Conservation (phyloP, 2,329 filamentous ascomycete genomes). For the Pseudogymnoascus sp. region DNA sequence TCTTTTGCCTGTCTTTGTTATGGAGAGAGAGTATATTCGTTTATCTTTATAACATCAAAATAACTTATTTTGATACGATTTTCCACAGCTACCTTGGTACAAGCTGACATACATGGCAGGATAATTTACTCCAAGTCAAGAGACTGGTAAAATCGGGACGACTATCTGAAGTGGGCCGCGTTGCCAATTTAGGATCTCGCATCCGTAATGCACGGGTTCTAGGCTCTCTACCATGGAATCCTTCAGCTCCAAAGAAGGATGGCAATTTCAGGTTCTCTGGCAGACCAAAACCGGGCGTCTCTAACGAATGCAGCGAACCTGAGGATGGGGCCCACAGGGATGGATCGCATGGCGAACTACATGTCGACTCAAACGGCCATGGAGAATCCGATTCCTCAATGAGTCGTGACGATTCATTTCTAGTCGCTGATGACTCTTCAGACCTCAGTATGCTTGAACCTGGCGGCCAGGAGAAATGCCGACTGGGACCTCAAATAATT, state of each 20-base stretch:
- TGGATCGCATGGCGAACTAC: neutral
- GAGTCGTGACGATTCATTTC: neutral
- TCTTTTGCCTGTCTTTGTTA: neutral
- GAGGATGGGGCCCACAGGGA: neutral
- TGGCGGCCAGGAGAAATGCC: neutral
- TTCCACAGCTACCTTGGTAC: neutral
- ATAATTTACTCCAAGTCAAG: constrained; percentile 72
- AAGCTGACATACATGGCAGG: constrained; percentile 36
- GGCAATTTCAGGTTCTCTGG: neutral
- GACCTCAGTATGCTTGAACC: neutral
- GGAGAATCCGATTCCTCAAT: neutral
- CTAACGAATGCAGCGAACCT: neutral
- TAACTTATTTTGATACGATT: neutral
- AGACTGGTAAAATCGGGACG: constrained; percentile 63
- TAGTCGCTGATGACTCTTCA: neutral
- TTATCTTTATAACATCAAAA: constrained; percentile 11
- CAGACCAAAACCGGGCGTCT: neutral
- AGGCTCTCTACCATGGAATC: constrained; percentile 39
- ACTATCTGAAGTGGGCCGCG: constrained; percentile 67
- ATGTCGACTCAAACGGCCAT: neutral
- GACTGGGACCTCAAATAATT: constrained; percentile 69
- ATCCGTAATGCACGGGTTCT: constrained; percentile 76
- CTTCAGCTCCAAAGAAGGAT: neutral
- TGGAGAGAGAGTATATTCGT: neutral
- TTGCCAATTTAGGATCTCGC: constrained; percentile 66